Base-by-base conservation (phyloP, 1,284 basidiomycete species). In the Trichosporon ovoides region DNA sequence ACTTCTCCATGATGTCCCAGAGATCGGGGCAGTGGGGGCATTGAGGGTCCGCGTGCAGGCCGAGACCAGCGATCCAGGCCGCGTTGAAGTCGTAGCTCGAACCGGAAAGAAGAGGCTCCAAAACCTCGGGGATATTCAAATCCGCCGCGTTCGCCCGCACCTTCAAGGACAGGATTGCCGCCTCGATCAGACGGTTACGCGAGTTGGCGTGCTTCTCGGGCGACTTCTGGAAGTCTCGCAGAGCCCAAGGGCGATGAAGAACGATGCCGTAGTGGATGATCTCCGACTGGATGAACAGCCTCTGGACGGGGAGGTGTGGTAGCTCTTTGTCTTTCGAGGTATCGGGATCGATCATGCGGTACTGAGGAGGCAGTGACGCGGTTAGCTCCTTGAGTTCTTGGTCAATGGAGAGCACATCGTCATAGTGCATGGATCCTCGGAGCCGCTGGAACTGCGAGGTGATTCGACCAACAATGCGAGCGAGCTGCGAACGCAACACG, bases 401-500 rank as follows among this genome's bases (percentile, higher is more conserved):
- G 70, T 97, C 91, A 48, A 96, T 81, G 1, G 81, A 78, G 36
- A 88, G 75, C 37, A 94, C 89, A 66, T 95, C 91, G 16, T 84
- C 83, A 73, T 96, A 96, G 65, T 87, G 86, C 55, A 85, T 86
- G 55, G 81, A 82, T 24, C 84, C 83, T 51, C 85, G 82, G 19
- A 94, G 85, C 75, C 89, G 86, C 73, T 96, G 93, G 77, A 94
- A 96, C 74, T 93, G 89, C 66, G 91, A 88, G 34, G 90, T 90
- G 68, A 96, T 90, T 56, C 68, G 55, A 13, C 48, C 33, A 61
- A 94, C 94, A 60, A 94, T 88, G 50, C 81, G 80, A 13, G 91
- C 88, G n/a, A 97, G 81, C 40, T 84, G 83, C 68, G 93, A 88
- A 38, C 93, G 82, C 31, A 96, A 81, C 60, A 95, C 89, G 53